Percentiles rank a stretch among this genome's conserved stretches.
phyloP scores from a whole-genome alignment of 495 filamentous ascomycete genomes.

The Talaromyces wortmannii region DNA sequence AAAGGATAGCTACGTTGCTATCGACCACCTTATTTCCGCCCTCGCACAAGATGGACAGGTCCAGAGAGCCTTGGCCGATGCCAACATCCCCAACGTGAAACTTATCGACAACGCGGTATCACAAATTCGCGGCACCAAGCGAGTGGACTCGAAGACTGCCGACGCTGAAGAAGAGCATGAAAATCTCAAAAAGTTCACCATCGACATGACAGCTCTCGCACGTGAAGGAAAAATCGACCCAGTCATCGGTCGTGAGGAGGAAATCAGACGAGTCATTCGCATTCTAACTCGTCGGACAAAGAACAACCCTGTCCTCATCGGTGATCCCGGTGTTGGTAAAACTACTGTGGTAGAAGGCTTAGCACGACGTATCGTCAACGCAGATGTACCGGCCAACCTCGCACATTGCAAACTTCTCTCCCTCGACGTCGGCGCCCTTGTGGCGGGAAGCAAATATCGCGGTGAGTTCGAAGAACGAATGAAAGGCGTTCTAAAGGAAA shows the following conservation, averaged over 20 bases:
- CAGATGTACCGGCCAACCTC: conserved; percentile 92
- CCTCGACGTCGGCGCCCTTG: conserved; percentile 87
- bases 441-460: conserved; percentile 95
- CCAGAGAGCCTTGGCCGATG: conserved; percentile 66
- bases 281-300: conserved; percentile 93
- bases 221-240: conserved; percentile 97
- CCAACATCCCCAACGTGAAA: conserved; percentile 87
- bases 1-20: conserved; percentile 88
- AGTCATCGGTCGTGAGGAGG: conserved; percentile 94
- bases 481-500: conserved; percentile 98
- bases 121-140: conserved; percentile 81
- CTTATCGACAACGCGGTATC: conserved; percentile 81
- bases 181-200: conserved; percentile 93
- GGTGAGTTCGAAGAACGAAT: conserved; percentile 98
- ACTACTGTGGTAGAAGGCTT: conserved; percentile 97
- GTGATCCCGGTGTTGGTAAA: conserved; percentile 97
- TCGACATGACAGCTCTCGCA: conserved; percentile 92
- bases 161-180: conserved; percentile 87
- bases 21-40: conserved; percentile 86
- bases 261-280: conserved; percentile 88
- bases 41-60: conserved; percentile 73
- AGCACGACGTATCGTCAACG: conserved; percentile 91
- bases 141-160: conserved; percentile 92
- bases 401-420: conserved; percentile 89
- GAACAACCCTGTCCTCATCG: conserved; percentile 95